Evolutionary conservation across 2,329 filamentous ascomycete genomes (phyloP).

Genomic region (Neopestalotiopsis clavispora): DNA sequence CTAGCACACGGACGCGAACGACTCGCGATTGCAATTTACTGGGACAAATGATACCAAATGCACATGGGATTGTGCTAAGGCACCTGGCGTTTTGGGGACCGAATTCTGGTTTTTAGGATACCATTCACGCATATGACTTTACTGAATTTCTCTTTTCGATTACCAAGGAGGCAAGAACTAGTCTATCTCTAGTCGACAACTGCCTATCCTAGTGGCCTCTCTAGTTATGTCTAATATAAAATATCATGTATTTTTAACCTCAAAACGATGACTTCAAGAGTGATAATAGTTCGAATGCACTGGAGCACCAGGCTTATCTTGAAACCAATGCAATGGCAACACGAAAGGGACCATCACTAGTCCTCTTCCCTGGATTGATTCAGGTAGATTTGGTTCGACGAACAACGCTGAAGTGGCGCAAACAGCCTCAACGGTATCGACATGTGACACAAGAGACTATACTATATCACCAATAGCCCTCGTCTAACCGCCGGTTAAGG

Average conservation of each 20-base stretch:
- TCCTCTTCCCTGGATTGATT: no score
- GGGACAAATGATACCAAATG: conserved; percentile 3
- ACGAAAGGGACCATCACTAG: no score
- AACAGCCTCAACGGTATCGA: background rate
- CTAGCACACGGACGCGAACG: background rate
- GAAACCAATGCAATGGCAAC: no score
- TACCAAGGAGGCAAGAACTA: background rate
- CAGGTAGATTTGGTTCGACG: no score
- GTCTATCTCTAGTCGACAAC: no score
- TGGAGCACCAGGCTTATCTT: no score
- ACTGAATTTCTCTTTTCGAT: background rate
- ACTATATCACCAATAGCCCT: background rate
- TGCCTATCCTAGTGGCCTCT: no score
- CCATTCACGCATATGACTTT: conserved; percentile 19
- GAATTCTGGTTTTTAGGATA: conserved; percentile 15
- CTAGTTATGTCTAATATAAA: no score
- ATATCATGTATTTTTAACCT: no score
- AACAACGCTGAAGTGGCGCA: no score
- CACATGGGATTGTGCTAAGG: background rate
- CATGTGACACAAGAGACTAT: background rate
- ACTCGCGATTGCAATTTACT: background rate
- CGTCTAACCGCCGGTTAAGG: background rate
- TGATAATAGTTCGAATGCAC: no score
- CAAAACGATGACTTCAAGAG: no score
- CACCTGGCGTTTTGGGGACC: conserved; percentile 9